These are phyloP conservation scores for sunflower (Helianthus annuus) DNA, from an alignment of 129 eudicot genomes.

Conservation along the genomic window HanXRQr2.0-SUNRISE NC_035442.2:155076417-155076916, in stretches of 20 bases:
- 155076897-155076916: slow-evolving; percentile 27
- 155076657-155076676: not conserved
- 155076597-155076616: no score
- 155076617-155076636: no score
- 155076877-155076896: slow-evolving; percentile 56
- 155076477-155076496: no score
- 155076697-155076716: not conserved
- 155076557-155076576: no score
- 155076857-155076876: slow-evolving; percentile 18
- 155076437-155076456: no score
- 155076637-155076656: not conserved
- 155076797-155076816: slow-evolving; percentile 45
- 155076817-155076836: slow-evolving; percentile 50
- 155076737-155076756: slow-evolving; percentile 55
- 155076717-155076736: slow-evolving; percentile 17
- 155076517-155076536: no score
- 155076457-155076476: no score
- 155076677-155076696: not conserved
- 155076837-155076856: slow-evolving; percentile 34
- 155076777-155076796: slow-evolving; percentile 22
- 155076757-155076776: slow-evolving; percentile 58
- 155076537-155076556: no score
- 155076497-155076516: no score
- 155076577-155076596: no score
- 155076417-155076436: no score